Base-by-base conservation (phyloP, 2,329 filamentous ascomycete species). In the Fusarium sp. region DNA sequence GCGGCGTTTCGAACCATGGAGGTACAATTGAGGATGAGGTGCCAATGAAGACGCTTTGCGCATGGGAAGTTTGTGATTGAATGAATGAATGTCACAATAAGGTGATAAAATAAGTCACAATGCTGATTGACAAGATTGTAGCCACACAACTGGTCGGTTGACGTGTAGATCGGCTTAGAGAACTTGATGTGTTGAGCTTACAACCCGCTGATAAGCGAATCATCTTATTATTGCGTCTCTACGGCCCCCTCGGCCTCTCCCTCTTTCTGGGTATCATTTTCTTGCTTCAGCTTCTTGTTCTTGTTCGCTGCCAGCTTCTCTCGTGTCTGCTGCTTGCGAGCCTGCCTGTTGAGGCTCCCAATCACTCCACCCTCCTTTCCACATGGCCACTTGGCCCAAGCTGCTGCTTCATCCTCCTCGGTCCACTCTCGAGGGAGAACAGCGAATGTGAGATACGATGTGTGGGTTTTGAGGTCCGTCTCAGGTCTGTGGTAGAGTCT, bases 391-490 rank as follows among this genome's bases (percentile, higher is more conserved):
- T 85, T 87, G 51, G 85, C 82, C 67, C 85, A 80, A 49, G 89
- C 89, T 28, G 85, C 84, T 30, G 85, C 85, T 79, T 99, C 96
- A 68, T 97, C 93, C 62, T 91, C 91, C 34, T 88, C 90, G 1
- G 83, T 89, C 96, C 96, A 99, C 65, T 92, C 89, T 42, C 89
- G 85, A n/a, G 96, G 95, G 62, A 99, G 80, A 4, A 96, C 83
- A 0, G 96, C 96, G 81, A 99, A 99, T 6, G 96, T 91, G 6
- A 99, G 85, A 77, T 99, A 99, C n/a, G 92, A 96, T 0, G 96
- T 99, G 79, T 99, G 96, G 9, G 92, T 96, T 84, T 97, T 97
- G 62, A 98, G 82, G 74, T 99, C 96, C 1, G 89, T 82, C 80
- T 99, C 96, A 0, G 92, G 89, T 23, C 93, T 87, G 73, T 96